Base-by-base conservation (phyloP, 2,329 filamentous ascomycete species). In the Thelonectria rubi region DNA sequence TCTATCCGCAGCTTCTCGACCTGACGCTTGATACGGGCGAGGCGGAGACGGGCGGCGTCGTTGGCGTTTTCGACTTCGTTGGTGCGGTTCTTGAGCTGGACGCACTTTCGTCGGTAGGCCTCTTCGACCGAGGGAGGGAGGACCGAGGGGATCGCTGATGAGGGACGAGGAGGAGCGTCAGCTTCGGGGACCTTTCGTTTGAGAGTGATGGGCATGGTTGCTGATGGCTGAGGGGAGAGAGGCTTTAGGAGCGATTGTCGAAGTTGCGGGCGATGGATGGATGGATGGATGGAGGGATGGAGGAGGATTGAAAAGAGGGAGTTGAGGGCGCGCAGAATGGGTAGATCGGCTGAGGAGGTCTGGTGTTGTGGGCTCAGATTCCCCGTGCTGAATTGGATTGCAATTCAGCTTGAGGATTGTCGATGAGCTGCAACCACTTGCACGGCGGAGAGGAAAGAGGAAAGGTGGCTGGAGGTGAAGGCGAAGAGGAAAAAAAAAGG, bases 101-200 rank as follows among this genome's bases (percentile, higher is more conserved):
- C 93, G 78, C 94, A 98, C 87, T 99, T 98, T 67, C 92, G 88
- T 72, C 95, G 93, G 79, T 98, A 99, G 52, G 94, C 94, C 76
- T 94, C 91, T 79, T 99, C 94, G 65, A 98, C 93, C 15, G 93
- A 97, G 15, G 95, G 94, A 18, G 94, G 93, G 4, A 91, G 82
- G 42, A 86, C 79, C 15, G 87, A 86, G 30, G 86, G 86, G 56
- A 86, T 81, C 63, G 80, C 79, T 76, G 72, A 69, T 67, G 76
- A 78, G 70, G 65, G 62, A 53, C 50, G 64, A 66, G 60, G 60
- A 64, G 69, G 59, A 56, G 69, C 64, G 72, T 81, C 75, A 79
- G 76, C 72, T 70, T 76, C 74, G 57, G 74, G 67, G 55, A 71
- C 68, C 64, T 74, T 77, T 62, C 73, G 71, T 69, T 81, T 78